Evolutionary conservation across 176 grass and related monocot species (phyloP).

Genomic region (Ensete ventricosum): DNA sequence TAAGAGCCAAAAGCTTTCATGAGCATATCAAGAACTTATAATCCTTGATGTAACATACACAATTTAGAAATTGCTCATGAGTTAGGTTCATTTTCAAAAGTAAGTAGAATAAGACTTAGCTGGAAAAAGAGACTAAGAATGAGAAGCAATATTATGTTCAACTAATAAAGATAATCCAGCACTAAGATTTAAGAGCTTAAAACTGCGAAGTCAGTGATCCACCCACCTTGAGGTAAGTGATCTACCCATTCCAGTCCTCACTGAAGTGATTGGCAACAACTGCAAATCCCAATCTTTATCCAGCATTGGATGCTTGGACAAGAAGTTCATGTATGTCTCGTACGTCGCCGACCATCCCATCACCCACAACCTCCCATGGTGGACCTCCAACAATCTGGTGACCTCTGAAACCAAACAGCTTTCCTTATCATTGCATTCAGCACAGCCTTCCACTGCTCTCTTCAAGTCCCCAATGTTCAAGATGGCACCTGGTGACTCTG

Average conservation of each 20-base stretch:
- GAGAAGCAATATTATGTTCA: not conserved
- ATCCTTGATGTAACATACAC: not conserved
- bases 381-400: conserved; percentile 65
- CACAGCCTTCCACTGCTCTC: conserved; percentile 31
- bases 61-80: not conserved
- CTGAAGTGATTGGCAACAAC: conserved; percentile 70
- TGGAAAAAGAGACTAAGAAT: not conserved
- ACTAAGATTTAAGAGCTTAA: too few species aligned
- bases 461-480: conserved; percentile 72
- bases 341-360: conserved; percentile 92
- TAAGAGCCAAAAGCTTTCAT: not conserved
- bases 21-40: not conserved
- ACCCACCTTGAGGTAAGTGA: not conserved
- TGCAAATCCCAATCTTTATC: conserved; percentile 93
- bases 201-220: not conserved
- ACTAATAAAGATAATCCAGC: not conserved
- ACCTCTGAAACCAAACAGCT: conserved; percentile 51
- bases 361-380: conserved; percentile 44
- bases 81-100: not conserved
- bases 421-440: conserved; percentile 26
- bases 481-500: conserved; percentile 30
- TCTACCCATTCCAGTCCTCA: conserved; percentile 12
- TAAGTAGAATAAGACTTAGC: not conserved
- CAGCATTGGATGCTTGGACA: conserved; percentile 75
- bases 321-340: conserved; percentile 81